A percentile compares a stretch with the other conserved stretches of the same genome.
Evolutionary conservation across 2,329 filamentous ascomycete genomes (phyloP).

Genomic region (Dactylellina haptotyla): DNA sequence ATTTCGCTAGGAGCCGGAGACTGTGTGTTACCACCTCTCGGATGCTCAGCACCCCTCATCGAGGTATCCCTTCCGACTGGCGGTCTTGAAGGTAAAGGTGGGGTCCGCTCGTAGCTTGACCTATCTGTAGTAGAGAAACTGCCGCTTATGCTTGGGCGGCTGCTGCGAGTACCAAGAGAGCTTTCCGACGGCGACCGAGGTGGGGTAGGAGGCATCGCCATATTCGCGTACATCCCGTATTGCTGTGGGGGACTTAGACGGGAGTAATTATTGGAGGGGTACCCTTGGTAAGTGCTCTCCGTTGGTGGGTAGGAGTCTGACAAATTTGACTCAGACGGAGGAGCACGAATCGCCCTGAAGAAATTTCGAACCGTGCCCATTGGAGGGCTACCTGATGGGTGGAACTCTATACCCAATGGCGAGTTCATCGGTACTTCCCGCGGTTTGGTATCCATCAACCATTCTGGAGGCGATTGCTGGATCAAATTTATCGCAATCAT

Average conservation of each 20-base stretch:
- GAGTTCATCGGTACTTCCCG: not conserved
- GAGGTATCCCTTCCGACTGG: not conserved
- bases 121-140: slow-evolving; percentile 19
- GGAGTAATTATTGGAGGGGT: slow-evolving; percentile 27
- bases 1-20: slow-evolving; percentile 2
- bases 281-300: slow-evolving; percentile 7
- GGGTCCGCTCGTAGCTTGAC: slow-evolving; percentile 15
- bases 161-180: slow-evolving; percentile 16
- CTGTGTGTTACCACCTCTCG: not conserved
- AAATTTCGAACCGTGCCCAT: slow-evolving; percentile 15
- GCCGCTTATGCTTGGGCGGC: slow-evolving; percentile 29
- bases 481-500: slow-evolving; percentile 53
- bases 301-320: slow-evolving; percentile 14
- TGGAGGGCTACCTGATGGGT: slow-evolving; percentile 11
- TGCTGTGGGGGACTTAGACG: slow-evolving; percentile 26
- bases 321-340: slow-evolving; percentile 28
- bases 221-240: slow-evolving; percentile 20
- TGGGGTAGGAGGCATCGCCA: slow-evolving; percentile 31
- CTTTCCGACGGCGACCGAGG: slow-evolving; percentile 43
- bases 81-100: slow-evolving; percentile 6
- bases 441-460: slow-evolving; percentile 29
- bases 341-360: slow-evolving; percentile 30
- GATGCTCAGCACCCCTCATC: not conserved
- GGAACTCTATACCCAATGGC: slow-evolving; percentile 17
- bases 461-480: slow-evolving; percentile 49